Conservation (phyloP, 23 red algal species). For the Agarophyton chilense region DNA sequence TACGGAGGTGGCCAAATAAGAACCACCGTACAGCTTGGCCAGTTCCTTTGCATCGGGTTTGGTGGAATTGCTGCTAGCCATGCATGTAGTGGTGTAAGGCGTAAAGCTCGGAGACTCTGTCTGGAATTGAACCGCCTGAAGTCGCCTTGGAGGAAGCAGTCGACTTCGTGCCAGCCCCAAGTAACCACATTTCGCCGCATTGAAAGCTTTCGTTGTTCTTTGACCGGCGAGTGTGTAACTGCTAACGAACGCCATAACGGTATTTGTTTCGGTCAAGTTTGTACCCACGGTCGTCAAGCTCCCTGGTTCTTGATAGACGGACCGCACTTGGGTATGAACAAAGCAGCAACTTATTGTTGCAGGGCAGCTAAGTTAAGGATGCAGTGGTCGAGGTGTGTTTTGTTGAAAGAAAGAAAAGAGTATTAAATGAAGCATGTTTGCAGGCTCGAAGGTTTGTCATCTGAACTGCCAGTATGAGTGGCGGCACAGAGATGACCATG, state of each 20-base stretch:
- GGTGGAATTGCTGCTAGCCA: constrained; percentile 8
- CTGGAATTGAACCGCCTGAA: neutral
- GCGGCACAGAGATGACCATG: too few species aligned
- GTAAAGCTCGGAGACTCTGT: neutral
- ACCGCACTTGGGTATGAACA: too few species aligned
- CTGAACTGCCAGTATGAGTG: too few species aligned
- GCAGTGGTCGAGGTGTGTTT: too few species aligned
- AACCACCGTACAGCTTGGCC: constrained; percentile 76
- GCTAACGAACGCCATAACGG: neutral
- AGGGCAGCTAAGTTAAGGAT: too few species aligned
- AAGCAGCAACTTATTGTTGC: too few species aligned
- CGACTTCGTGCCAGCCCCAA: constrained; percentile 16
- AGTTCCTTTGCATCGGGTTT: constrained; percentile 69
- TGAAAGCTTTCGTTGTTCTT: neutral
- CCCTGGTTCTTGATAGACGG: too few species aligned
- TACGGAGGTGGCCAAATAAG: constrained; percentile 79
- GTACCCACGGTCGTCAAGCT: too few species aligned
- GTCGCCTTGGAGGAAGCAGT: neutral
- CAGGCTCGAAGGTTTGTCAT: too few species aligned
- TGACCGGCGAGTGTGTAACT: neutral
- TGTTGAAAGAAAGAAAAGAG: too few species aligned
- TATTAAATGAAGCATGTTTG: too few species aligned
- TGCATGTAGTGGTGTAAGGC: neutral
- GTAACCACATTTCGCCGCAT: neutral
- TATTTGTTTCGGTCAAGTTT: too few species aligned